A percentile compares a stretch with the other conserved stretches of the same genome.
Conservation (phyloP, 192 early-diverging fungal genomes). For the Ambispora gerdemannii region DNA sequence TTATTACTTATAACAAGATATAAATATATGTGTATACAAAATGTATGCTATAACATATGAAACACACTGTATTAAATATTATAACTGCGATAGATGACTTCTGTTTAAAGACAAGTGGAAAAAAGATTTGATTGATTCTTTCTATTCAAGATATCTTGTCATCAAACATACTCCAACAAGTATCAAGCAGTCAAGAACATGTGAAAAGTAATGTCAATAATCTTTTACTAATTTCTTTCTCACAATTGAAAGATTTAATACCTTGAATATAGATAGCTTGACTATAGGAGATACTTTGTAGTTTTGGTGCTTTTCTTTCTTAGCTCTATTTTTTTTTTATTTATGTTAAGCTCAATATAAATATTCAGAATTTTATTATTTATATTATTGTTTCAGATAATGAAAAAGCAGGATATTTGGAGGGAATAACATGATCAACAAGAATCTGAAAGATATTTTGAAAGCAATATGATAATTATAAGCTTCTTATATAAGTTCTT, state of each 20-base stretch:
- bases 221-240: conserved; percentile 11
- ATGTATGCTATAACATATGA: too few relatives aligned
- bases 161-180: conserved; percentile 16
- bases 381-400: background rate
- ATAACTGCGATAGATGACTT: background rate
- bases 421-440: conserved; percentile 11
- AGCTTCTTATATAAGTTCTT: conserved; percentile 3
- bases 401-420: background rate
- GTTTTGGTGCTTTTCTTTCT: background rate
- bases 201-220: conserved; percentile 11
- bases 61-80: too few relatives aligned
- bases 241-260: background rate
- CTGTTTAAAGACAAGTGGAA: background rate
- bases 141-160: background rate
- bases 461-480: background rate
- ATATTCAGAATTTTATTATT: conserved; percentile 1
- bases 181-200: conserved; percentile 8
- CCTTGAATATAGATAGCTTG: conserved; percentile 2
- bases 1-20: too few relatives aligned
- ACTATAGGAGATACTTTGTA: too few relatives aligned
- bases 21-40: too few relatives aligned
- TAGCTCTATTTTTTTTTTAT: background rate
- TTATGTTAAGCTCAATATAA: background rate
- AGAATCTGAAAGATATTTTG: conserved; percentile 13
- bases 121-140: conserved; percentile 14